Evolutionary conservation across 140 eudicot genomes (phyloP).

Genomic region (Erigeron philadelphicus): DNA sequence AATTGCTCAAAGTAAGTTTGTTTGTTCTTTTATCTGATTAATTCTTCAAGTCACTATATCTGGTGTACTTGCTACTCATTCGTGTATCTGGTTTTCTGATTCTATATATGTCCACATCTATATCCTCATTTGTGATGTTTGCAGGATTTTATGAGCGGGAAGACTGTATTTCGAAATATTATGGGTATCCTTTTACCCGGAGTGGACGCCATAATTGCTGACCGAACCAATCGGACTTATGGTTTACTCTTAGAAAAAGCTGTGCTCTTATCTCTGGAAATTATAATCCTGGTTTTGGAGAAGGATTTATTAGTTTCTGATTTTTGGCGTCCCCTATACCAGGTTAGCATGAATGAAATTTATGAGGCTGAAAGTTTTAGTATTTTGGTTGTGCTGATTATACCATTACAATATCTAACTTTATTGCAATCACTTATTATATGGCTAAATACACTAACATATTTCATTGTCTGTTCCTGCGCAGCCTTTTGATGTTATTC

Average conservation of each 20-base stretch:
- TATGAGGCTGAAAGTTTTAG: neutral
- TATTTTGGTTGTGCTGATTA: constrained; percentile 19
- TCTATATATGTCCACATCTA: neutral
- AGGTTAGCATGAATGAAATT: constrained; percentile 38
- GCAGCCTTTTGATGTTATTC: constrained; percentile 94
- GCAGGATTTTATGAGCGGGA: constrained; percentile 99
- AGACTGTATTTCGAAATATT: constrained; percentile 74
- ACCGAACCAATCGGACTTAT: constrained; percentile 72
- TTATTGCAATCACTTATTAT: neutral
- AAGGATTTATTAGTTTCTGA: constrained; percentile 77
- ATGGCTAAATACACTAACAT: constrained; percentile 11
- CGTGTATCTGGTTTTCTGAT: neutral
- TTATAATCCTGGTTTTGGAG: constrained; percentile 66
- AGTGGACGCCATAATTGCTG: constrained; percentile 69
- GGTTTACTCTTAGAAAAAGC: constrained; percentile 91
- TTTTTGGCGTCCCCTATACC: constrained; percentile 88
- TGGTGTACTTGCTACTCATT: constrained; percentile 2
- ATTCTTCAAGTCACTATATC: neutral
- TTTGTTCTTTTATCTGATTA: neutral
- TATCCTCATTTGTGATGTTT: constrained; percentile 18
- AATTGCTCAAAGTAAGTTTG: constrained; percentile 68
- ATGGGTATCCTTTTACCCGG: constrained; percentile 88
- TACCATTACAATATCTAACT: neutral
- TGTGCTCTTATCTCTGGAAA: constrained; percentile 65
- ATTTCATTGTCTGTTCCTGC: constrained; percentile 23